Base-by-base conservation (phyloP, 768 basidiomycete species). In the Tulasnella sp. region DNA sequence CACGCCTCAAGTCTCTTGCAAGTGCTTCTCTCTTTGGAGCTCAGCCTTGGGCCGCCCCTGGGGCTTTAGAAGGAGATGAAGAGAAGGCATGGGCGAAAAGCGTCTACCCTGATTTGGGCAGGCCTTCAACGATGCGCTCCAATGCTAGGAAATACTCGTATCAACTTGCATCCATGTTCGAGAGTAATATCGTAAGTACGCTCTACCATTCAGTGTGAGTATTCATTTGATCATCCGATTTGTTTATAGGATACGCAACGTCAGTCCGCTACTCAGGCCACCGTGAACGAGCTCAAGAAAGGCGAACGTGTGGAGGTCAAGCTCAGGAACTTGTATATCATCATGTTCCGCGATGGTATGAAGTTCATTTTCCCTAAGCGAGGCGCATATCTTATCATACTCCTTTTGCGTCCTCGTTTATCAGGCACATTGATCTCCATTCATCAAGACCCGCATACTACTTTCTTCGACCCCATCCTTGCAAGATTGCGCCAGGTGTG, bases 371-470 rank as follows among this genome's bases (percentile, higher is more conserved):
- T 32, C 7, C 19, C 39, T 58, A 57, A 25, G 8, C 25, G 6
- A 4, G 49, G 14, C 7, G 3, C 36, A 1, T 57, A 34, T 41
- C 52, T 32, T n/a, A n/a, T n/a, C n/a, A n/a, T n/a, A n/a, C n/a
- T n/a, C n/a, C n/a, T n/a, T n/a, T 49, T 14, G 14, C 23, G 27
- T 37, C 58, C 7, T n/a, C n/a, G n/a, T 51, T n/a, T 32, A 15
- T 2, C 45, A 82, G 81, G 81, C 36, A 83, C 80, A 23, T 74
- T 84, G 34, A 78, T 84, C 37, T 79, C 82, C 6, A 74, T 84
- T 51, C 73, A 76, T 69, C 75, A 52, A 73, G 68, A 27, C 67
- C 72, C 25, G 31, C 37, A 45, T 67, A 77, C 9, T 67, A 70
- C 37, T 74, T 81, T 57, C 59, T 79, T 79, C 1, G 67, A 70